Evolutionary conservation across 2,329 filamentous ascomycete species (phyloP).

Genomic region (Trichoderma koningiopsis): DNA sequence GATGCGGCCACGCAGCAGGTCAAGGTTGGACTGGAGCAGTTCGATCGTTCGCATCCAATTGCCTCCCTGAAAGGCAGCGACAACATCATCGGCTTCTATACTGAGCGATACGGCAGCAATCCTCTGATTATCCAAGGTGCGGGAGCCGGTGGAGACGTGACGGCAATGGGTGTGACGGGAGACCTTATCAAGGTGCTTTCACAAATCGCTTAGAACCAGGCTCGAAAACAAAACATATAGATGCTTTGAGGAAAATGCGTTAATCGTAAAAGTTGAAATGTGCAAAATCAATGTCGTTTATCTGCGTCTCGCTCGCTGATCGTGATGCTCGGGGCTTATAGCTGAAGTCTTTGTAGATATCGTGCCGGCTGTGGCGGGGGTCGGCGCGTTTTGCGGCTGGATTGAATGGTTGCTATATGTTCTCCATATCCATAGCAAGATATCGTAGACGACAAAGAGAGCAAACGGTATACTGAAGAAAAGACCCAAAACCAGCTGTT

Average conservation of each 20-base stretch:
- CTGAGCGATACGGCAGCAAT: conserved; percentile 86
- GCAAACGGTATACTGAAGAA: conserved; percentile 51
- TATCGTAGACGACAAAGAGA: conserved; percentile 53
- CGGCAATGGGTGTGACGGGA: conserved; percentile 94
- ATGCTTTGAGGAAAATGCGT: not conserved
- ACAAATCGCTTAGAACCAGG: conserved; percentile 55
- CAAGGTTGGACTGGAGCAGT: conserved; percentile 90
- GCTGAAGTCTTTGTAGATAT: not conserved
- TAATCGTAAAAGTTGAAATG: not conserved
- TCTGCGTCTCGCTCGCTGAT: conserved; percentile 10
- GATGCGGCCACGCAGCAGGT: conserved; percentile 79
- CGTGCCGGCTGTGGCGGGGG: not conserved
- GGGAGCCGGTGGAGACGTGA: conserved; percentile 91
- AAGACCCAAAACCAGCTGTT: conserved; percentile 49
- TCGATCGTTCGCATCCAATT: conserved; percentile 86
- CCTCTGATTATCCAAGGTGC: conserved; percentile 94
- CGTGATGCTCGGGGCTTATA: conserved; percentile 7
- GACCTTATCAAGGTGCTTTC: conserved; percentile 89
- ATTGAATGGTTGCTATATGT: conserved; percentile 35
- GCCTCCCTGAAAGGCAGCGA: conserved; percentile 94
- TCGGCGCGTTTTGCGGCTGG: conserved; percentile 4
- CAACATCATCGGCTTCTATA: conserved; percentile 99
- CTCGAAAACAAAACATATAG: not conserved
- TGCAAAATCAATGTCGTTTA: not conserved
- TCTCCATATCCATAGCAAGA: conserved; percentile 57